These are phyloP conservation scores for Septoria petroselini DNA, from an alignment of 2,329 filamentous ascomycete species.

Conservation along the genomic window DNA sequence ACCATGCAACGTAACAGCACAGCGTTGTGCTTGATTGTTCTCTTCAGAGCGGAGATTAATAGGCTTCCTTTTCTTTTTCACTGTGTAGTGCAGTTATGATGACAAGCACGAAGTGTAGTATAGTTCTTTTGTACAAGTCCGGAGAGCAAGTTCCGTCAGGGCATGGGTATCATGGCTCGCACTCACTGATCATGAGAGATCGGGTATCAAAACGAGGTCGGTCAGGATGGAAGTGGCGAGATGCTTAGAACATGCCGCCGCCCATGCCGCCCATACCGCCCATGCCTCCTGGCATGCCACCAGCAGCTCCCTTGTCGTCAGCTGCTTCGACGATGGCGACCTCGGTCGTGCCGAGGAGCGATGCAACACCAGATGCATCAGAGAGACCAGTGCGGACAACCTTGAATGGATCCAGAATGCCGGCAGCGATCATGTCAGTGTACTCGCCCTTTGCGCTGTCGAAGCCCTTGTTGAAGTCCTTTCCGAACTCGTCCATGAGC, in stretches of 20 bases:
- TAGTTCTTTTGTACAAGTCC: constrained; percentile 18
- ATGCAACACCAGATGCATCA: constrained; percentile 94
- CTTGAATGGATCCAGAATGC: constrained; percentile 99
- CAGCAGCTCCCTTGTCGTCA: constrained; percentile 75
- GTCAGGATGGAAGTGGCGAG: constrained; percentile 4
- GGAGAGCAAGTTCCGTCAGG: constrained; percentile 9
- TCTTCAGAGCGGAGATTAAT: constrained; percentile 19
- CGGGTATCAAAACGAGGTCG: constrained; percentile 9
- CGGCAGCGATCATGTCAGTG: constrained; percentile 94
- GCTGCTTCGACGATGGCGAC: constrained; percentile 95
- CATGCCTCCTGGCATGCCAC: constrained; percentile 51
- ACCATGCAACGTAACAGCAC: constrained; percentile 12
- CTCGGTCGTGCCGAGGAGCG: constrained; percentile 94
- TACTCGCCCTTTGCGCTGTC: constrained; percentile 97
- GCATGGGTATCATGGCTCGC: constrained; percentile 22
- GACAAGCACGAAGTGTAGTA: constrained; percentile 18
- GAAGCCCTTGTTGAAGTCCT: constrained; percentile 97
- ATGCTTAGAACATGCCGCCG: constrained; percentile 34
- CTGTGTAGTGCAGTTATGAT: background rate
- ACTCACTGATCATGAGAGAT: constrained; percentile 23
- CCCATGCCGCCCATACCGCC: constrained; percentile 64
- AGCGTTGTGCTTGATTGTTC: background rate
- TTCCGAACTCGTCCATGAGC: constrained; percentile 87
- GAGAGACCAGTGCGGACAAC: constrained; percentile 94
- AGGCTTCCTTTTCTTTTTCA: constrained; percentile 2